Evolutionary conservation across 305 asterid genomes (phyloP).

Genomic region (Fraxinus dipetala): DNA sequence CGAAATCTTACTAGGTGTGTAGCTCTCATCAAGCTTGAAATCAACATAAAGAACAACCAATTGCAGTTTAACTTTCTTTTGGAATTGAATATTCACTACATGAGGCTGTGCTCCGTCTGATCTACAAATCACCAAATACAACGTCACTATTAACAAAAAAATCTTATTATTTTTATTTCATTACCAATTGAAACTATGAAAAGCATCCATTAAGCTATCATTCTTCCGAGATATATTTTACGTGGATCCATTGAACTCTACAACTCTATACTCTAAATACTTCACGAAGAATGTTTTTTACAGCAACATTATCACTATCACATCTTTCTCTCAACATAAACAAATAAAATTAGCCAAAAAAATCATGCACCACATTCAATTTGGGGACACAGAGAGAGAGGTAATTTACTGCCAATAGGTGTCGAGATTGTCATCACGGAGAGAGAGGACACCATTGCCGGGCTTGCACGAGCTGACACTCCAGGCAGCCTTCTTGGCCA

Average conservation of each 20-base stretch:
- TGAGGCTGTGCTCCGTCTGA: conserved; percentile 96
- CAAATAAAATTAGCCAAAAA: background rate
- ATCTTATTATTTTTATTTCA: background rate
- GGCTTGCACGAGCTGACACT: conserved; percentile 83
- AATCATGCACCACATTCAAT: background rate
- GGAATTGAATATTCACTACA: conserved; percentile 80
- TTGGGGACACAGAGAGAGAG: background rate
- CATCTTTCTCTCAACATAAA: background rate
- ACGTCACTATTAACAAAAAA: background rate
- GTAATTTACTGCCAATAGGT: conserved; percentile 68
- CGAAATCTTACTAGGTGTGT: conserved; percentile 80
- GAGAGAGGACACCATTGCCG: conserved; percentile 57
- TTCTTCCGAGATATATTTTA: background rate
- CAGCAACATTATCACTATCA: background rate
- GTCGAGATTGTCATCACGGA: conserved; percentile 71
- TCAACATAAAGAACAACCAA: conserved; percentile 69
- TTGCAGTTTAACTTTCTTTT: conserved; percentile 79
- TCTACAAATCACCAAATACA: conserved; percentile 31
- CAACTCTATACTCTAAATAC: background rate
- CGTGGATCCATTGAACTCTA: background rate
- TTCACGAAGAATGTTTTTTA: background rate
- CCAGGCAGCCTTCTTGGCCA: conserved; percentile 82
- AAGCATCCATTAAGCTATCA: background rate
- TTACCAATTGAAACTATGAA: conserved; percentile 1
- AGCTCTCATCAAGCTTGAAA: conserved; percentile 89